These are phyloP conservation scores for Colletotrichum gloeosporioides DNA, from an alignment of 2,329 filamentous ascomycete species.

Conservation along the genomic window DNA sequence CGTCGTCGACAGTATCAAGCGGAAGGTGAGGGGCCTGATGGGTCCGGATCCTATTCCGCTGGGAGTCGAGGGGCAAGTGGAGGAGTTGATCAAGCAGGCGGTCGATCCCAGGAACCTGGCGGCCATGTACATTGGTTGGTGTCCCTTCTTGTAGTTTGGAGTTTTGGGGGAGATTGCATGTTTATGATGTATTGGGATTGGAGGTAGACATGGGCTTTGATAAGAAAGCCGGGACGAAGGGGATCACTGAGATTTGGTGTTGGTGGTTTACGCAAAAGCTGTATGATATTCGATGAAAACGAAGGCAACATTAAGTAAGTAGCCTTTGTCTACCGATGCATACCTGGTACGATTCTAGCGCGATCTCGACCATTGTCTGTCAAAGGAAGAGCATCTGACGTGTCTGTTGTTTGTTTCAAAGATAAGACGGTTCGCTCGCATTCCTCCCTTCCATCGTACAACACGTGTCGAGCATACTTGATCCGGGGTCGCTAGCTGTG, in stretches of 20 bases:
- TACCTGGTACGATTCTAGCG: not conserved
- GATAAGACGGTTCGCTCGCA: not conserved
- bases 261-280: not conserved
- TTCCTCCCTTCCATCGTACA: not conserved
- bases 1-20: slow-evolving; percentile 86
- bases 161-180: not conserved
- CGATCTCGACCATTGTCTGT: not conserved
- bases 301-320: not conserved
- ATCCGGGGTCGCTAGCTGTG: not conserved
- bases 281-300: not conserved
- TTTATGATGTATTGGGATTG: not conserved
- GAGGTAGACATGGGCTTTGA: not conserved
- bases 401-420: not conserved
- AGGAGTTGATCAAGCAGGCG: slow-evolving; percentile 89
- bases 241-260: not conserved
- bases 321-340: not conserved
- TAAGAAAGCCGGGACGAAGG: not conserved
- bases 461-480: not conserved
- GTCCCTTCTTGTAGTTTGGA: slow-evolving; percentile 58
- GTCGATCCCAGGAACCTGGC: slow-evolving; percentile 80
- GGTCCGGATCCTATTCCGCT: slow-evolving; percentile 89
- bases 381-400: not conserved
- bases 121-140: slow-evolving; percentile 98
- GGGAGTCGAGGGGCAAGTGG: slow-evolving; percentile 96
- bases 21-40: slow-evolving; percentile 85